Percentiles rank a stretch among this genome's conserved stretches.
Conservation (phyloP, 2,329 filamentous ascomycete species). For the Xylaria sp. region DNA sequence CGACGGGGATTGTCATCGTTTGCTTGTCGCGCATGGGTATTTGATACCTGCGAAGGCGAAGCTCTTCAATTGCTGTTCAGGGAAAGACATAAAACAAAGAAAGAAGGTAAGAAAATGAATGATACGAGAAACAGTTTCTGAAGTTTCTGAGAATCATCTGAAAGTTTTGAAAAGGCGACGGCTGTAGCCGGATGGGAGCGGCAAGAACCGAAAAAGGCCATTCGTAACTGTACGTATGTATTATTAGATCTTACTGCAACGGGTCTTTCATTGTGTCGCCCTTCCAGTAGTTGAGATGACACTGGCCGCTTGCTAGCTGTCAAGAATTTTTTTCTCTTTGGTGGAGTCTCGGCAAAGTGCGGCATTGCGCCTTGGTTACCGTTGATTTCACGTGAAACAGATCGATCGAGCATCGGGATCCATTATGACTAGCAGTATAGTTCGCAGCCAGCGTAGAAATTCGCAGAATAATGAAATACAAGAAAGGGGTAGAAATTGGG, state of each 20-base stretch:
- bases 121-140: not conserved
- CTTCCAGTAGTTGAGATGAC: not conserved
- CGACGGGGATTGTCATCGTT: not conserved
- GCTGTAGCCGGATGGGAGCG: constrained; percentile 21
- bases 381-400: constrained; percentile 8
- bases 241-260: constrained; percentile 12
- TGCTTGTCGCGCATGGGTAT: not conserved
- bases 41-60: not conserved
- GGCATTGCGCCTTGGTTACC: constrained; percentile 37
- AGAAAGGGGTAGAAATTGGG: constrained; percentile 1
- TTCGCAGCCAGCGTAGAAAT: not conserved
- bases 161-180: constrained; percentile 10
- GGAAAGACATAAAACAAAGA: not conserved
- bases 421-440: not conserved
- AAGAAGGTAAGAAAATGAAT: not conserved
- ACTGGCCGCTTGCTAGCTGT: not conserved
- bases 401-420: constrained; percentile 26
- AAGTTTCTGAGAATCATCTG: not conserved
- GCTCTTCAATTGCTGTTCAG: not conserved
- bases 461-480: not conserved
- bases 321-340: constrained; percentile 37
- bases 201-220: constrained; percentile 20
- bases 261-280: not conserved
- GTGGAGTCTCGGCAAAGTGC: constrained; percentile 45
- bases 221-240: not conserved